Evolutionary conservation across 2,329 filamentous ascomycete species (phyloP), one percentile per base, ranked within the genome.

Genomic region (Penicillium rolfsii): DNA sequence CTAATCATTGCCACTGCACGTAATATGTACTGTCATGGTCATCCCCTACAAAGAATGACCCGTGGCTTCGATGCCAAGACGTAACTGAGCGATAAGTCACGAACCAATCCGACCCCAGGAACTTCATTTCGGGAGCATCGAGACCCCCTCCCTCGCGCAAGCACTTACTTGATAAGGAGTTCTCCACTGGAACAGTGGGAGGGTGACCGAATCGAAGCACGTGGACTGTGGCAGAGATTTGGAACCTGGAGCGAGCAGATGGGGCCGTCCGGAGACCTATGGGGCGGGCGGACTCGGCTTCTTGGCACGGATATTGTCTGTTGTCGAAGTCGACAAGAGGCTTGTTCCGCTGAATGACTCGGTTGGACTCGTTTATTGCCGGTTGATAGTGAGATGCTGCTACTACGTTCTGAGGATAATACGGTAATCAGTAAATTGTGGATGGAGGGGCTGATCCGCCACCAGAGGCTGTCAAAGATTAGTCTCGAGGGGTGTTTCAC

Each of bases 391-490:
- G 33, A 40, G 35, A 41, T 19, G 8, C 22, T 53, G 28, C 41
- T 11, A 7, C 14, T 11, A n/a, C 16, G 36, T 30, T 28, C 6
- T 9, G 16, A 28, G 9, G n/a, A n/a, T 30, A 54, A 28, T 19
- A 33, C 22, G 16, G 46, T 19, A 50, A 33, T 33, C 46, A 12
- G 46, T 22, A 22, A n/a, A 7, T 9, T 12, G 46, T 33, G 28
- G 22, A 50, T 50, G 46, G 28, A 33, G 7, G 14, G 46, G 12
- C 8, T 30, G 16, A 50, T 35, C 46, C 19, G 46, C 46, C 46
- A 50, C 46, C 46, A 22, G 46, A 22, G 46, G n/a, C 46, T 50
- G 46, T 50, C 28, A 50, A 30, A 50, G 19, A 14, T 33, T 50
- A n/a, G 45, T 48, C 16, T 24, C 45, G 30, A 26, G 24, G 26